Percentiles rank a stretch among this genome's conserved stretches.
phyloP scores from a whole-genome alignment of 331 rosid genomes.

The Quercus phellos region DNA sequence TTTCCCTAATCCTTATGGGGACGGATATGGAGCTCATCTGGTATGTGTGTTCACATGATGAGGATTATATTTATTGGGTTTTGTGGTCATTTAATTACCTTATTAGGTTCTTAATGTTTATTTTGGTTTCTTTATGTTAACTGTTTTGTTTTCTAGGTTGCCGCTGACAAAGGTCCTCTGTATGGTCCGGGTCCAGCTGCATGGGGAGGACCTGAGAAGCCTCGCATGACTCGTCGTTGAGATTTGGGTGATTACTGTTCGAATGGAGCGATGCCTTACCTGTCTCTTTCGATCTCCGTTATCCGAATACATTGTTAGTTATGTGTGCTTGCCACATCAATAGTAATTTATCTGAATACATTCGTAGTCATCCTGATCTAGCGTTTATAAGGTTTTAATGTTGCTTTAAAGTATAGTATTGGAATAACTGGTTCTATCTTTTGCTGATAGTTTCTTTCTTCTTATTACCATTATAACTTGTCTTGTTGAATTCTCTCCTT shows the following conservation, averaged over 20 bases:
- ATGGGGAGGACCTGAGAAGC: slow-evolving; percentile 67
- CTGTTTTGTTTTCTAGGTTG: slow-evolving; percentile 47
- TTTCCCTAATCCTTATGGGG: slow-evolving; percentile 52
- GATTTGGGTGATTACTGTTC: slow-evolving; percentile 24
- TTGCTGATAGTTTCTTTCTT: not conserved
- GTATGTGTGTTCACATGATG: slow-evolving; percentile 30
- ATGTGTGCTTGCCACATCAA: slow-evolving; percentile 37
- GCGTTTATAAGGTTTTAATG: slow-evolving; percentile 33
- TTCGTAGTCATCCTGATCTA: slow-evolving; percentile 36
- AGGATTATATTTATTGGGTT: not conserved
- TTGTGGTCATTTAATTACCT: not conserved
- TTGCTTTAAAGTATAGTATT: slow-evolving; percentile 9
- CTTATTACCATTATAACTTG: not conserved
- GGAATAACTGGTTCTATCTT: slow-evolving; percentile 18
- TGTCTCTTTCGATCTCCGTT: slow-evolving; percentile 22
- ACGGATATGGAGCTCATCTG: slow-evolving; percentile 67
- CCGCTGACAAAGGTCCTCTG: slow-evolving; percentile 51
- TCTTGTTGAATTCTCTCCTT: slow-evolving; percentile 15
- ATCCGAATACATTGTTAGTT: slow-evolving; percentile 26
- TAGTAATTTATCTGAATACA: slow-evolving; percentile 40
- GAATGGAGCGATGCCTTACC: slow-evolving; percentile 22
- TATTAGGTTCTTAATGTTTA: not conserved
- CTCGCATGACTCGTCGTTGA: slow-evolving; percentile 67
- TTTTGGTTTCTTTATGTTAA: slow-evolving; percentile 9
- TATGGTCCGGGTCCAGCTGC: slow-evolving; percentile 57